Base-by-base conservation (phyloP, 1,284 basidiomycete genomes). In the Termitomyces sp. region DNA sequence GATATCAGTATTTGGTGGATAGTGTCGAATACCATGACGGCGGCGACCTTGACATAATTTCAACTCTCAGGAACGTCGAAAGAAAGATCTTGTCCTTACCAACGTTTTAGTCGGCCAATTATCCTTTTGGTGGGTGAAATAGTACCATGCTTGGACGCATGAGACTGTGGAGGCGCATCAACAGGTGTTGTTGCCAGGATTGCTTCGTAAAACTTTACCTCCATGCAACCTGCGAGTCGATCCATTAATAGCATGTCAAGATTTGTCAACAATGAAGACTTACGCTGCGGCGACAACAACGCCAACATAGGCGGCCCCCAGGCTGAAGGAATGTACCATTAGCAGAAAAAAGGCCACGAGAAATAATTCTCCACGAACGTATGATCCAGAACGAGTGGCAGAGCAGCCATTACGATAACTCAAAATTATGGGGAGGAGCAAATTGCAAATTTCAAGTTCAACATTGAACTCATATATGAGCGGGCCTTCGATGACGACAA, bases 61-160 rank as follows among this genome's bases (percentile, higher is more conserved):
- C 17, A 44, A n/a, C 5, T 31, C 44, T 15, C 46, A 21, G 13
- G 3, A 46, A 46, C 1, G 38, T 8, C 8, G 30, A 47, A 28
- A 45, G 19, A 17, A 39, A 2, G 24, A 28, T 36, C 9, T 41
- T 31, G 10, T 38, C 58, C 70, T 56, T 53, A 80, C 81, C 12
- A 82, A 63, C 30, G 64, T 45, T 58, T 77, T 79, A 55, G 72
- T 68, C 12, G 70, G 63, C 76, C 76, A 80, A 43, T 62, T 60
- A 61, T 83, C 80, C n/a, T 63, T 70, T 53, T 76, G 74, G 64
- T 83, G 81, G 9, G 66, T 70, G 54, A 67, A 84, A 61, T 83
- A 84, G 58, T 75, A 83, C 70, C 73, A 82, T 3, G 77, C 73
- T 63, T 85, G 83, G 30, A 81, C 68, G 51, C 75, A 73, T 3